Percentiles rank a stretch among this genome's conserved stretches.
Conservation (phyloP, 345 rosid species). For the Murraya paniculata region DNA sequence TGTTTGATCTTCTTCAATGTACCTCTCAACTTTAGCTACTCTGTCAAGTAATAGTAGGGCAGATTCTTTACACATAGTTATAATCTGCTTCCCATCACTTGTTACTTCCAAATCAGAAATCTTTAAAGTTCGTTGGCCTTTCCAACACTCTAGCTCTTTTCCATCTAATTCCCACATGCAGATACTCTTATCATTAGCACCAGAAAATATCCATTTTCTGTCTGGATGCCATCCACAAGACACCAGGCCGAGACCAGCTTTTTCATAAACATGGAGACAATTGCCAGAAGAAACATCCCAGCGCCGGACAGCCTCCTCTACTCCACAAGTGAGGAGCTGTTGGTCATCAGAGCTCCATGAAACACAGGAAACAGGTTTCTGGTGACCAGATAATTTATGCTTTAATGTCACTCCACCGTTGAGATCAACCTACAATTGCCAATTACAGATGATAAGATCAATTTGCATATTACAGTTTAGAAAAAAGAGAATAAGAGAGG, state of each 20-base stretch:
- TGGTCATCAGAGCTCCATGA: constrained; percentile 67
- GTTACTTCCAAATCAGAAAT: constrained; percentile 60
- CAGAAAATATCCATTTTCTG: constrained; percentile 45
- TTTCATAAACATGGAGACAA: constrained; percentile 55
- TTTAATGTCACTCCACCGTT: constrained; percentile 39
- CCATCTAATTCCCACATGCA: constrained; percentile 60
- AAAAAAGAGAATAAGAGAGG: neutral
- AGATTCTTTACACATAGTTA: constrained; percentile 48
- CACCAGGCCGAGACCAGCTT: constrained; percentile 45
- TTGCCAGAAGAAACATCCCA: constrained; percentile 68
- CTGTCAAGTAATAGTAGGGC: constrained; percentile 47
- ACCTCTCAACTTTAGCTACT: constrained; percentile 43
- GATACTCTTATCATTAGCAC: constrained; percentile 51
- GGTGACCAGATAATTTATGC: constrained; percentile 54
- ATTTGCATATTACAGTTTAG: neutral
- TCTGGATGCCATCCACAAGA: constrained; percentile 73
- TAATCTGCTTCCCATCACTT: constrained; percentile 47
- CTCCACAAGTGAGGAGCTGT: constrained; percentile 61
- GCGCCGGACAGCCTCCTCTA: constrained; percentile 49
- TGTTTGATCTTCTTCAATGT: constrained; percentile 48
- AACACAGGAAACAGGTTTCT: constrained; percentile 46
- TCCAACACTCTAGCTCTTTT: constrained; percentile 52
- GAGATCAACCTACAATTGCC: constrained; percentile 38
- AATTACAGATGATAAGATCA: neutral
- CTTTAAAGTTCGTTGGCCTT: constrained; percentile 46